Conservation (phyloP, 305 asterid genomes). For the Ruellia speciosa region DNA sequence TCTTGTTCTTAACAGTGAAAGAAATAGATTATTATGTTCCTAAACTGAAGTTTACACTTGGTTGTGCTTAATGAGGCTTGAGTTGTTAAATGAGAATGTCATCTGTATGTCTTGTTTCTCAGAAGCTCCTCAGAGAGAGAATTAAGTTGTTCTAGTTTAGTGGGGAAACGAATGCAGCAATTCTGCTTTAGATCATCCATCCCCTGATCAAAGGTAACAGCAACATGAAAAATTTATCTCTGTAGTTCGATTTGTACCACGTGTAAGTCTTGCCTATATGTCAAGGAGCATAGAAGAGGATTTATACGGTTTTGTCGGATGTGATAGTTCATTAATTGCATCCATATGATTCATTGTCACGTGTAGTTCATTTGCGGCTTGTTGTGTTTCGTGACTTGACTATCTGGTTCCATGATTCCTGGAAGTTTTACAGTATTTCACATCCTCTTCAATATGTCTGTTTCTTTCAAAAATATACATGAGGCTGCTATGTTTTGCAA, state of each 20-base stretch:
- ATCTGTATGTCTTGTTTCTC: no score
- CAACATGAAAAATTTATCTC: not conserved
- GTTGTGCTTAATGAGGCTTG: no score
- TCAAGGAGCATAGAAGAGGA: not conserved
- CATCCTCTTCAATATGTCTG: not conserved
- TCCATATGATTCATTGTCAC: not conserved
- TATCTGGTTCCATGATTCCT: not conserved
- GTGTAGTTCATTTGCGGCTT: slow-evolving; percentile 10
- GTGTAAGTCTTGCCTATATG: not conserved
- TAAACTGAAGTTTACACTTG: no score
- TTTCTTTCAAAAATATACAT: not conserved
- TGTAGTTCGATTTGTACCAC: slow-evolving; percentile 2
- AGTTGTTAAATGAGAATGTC: no score
- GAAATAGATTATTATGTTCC: no score
- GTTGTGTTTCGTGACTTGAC: slow-evolving; percentile 7
- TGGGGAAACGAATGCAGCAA: not conserved
- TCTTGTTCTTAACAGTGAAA: no score
- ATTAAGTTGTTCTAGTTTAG: not conserved
- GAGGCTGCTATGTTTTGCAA: slow-evolving; percentile 10
- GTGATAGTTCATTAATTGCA: not conserved
- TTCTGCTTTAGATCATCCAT: not conserved
- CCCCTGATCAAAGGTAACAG: not conserved
- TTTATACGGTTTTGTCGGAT: not conserved
- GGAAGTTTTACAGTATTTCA: not conserved
- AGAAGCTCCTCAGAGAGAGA: no score